Conservation (phyloP, 2,329 filamentous ascomycete species). For the Botrytis galanthina region DNA sequence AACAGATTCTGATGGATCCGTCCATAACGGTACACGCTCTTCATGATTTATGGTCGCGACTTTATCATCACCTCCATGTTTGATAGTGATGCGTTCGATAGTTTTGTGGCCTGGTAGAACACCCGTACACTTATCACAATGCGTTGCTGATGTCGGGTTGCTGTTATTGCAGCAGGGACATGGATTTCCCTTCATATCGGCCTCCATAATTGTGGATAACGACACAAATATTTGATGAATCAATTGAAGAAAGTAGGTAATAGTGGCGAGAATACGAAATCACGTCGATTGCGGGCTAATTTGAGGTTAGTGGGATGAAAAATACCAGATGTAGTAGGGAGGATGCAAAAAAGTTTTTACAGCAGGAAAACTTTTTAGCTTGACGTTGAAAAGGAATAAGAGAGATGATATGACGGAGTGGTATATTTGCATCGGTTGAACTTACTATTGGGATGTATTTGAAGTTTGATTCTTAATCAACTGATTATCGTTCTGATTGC, state of each 20-base stretch:
- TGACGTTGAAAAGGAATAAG: not conserved
- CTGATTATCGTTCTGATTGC: not conserved
- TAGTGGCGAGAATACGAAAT: not conserved
- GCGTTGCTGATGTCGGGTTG: not conserved
- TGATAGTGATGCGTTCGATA: not conserved
- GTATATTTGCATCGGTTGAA: not conserved
- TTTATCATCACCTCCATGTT: accelerated
- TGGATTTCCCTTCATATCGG: not conserved
- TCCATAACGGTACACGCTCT: not conserved
- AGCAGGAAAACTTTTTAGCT: not conserved
- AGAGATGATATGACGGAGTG: not conserved
- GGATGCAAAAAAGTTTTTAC: not conserved
- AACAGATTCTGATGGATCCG: not conserved
- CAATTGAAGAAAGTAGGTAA: not conserved
- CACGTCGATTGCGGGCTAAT: not conserved
- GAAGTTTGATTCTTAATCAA: not conserved
- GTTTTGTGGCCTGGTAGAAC: not conserved
- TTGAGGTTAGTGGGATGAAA: not conserved
- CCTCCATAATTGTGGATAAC: not conserved
- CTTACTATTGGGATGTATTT: not conserved
- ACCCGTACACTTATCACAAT: not conserved
- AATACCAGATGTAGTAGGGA: not conserved
- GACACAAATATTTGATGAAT: not conserved
- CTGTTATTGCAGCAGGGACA: not conserved
- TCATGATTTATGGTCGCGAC: not conserved